Evolutionary conservation across 73 alveolate genomes (phyloP), one percentile per base, ranked within the genome.

Genomic region (Tetrahymena elliotti): DNA sequence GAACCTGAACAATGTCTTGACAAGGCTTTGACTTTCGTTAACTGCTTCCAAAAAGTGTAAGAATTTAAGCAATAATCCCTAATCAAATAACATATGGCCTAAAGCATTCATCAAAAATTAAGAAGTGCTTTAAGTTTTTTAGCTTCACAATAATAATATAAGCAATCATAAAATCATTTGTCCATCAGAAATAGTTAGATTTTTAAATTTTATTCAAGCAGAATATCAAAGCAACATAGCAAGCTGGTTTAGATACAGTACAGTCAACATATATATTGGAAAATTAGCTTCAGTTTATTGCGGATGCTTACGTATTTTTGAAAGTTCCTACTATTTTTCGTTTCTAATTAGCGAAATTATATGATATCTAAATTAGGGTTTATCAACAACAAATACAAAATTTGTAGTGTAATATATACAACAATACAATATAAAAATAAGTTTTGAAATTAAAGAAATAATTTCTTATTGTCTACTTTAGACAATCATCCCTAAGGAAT

Each of bases 41-140:
- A 94, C 83, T 94, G 96, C 95, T 94, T 94, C 83, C 38, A 52
- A 47, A 83, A 52, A 94, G 95, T 94, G 96, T 94, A 94, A 88
- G 47, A 88, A 84, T 68, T 31, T 68, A 18, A 68, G 2, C 36
- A 68, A 8, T 31, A 68, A 68, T 68, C 36, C 22, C 36, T 68
- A 27, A 68, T 68, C n/a, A 0, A 53, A 27, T 7, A 3, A 31
- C 11, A 3, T 31, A 10, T 31, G 38, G 11, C 88, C 88, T 68
- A n/a, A 68, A 68, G 3, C 88, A 40, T 8, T 15, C 54, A 68
- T 68, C 88, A 31, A 68, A 68, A 68, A 68, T 68, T 27, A 18
- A 68, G 6, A 6, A 31, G 36, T 68, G 88, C 34, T n/a, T 31
- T 54, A 6, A 68, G 11, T 31, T 68, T 68, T 68, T 68, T 68